phyloP scores from a whole-genome alignment of 345 rosid species.

The Melaleuca alternifolia region DNA sequence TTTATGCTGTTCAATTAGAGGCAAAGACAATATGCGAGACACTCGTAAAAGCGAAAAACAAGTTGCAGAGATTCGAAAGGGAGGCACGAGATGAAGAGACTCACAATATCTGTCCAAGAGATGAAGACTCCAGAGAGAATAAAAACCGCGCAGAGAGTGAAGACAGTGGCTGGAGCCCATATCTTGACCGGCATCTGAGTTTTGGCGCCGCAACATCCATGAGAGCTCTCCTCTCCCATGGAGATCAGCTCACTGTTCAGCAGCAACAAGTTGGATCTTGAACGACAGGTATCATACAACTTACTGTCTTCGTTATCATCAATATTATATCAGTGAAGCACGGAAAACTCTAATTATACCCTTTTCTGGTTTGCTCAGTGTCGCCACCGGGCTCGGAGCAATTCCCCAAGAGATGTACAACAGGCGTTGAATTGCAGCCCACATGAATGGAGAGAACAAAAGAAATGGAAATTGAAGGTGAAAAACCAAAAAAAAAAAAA shows the following conservation, averaged over 20 bases:
- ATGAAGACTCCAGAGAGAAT: background rate
- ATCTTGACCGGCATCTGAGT: background rate
- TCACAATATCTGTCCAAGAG: conserved; percentile 3
- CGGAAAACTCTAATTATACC: background rate
- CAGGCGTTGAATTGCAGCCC: background rate
- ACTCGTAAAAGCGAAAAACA: background rate
- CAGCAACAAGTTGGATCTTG: background rate
- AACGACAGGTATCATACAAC: background rate
- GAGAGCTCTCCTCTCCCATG: background rate
- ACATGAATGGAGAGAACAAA: background rate
- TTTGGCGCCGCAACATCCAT: background rate
- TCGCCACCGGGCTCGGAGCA: background rate
- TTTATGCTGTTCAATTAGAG: too few species aligned
- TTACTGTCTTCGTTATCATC: background rate
- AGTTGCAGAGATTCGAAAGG: background rate
- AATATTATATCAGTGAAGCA: background rate
- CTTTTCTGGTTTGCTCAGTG: background rate
- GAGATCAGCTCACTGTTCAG: background rate
- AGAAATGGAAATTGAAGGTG: background rate
- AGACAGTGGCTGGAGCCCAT: background rate
- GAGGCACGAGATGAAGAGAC: background rate
- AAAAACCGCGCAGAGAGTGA: background rate
- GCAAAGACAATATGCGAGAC: too few species aligned
- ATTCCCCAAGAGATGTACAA: background rate
- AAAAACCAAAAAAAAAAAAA: background rate